Evolutionary conservation across 306 rosid genomes (phyloP).

Genomic region (Quillaja saponaria): DNA sequence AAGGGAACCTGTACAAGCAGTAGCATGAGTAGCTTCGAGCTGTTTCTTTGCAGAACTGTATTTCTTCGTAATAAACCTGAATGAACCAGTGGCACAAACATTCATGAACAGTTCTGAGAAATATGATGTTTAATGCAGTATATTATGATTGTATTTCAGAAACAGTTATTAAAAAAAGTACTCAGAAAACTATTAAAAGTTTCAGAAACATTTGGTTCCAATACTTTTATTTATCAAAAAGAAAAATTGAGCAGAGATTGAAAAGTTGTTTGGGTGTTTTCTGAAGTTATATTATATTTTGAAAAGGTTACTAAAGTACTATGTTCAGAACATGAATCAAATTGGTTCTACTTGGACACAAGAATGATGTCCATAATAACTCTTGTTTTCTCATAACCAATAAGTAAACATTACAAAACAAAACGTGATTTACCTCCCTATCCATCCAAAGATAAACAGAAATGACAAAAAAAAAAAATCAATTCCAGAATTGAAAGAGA

Average conservation of each 20-base stretch:
- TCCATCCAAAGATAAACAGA: neutral
- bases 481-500: constrained; percentile 17
- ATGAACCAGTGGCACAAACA: constrained; percentile 12
- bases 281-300: neutral
- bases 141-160: neutral
- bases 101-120: constrained; percentile 6
- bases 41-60: constrained; percentile 77
- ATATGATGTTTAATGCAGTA: neutral
- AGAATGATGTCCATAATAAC: neutral
- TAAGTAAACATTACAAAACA: neutral
- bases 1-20: constrained; percentile 77
- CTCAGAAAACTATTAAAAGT: neutral
- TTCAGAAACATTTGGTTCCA: neutral
- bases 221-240: neutral
- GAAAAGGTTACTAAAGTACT: neutral
- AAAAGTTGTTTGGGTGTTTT: no score
- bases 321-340: neutral
- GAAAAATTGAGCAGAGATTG: no score
- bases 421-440: no score
- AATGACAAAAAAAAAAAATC: neutral
- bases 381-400: neutral
- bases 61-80: constrained; percentile 87
- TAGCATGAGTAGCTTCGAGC: constrained; percentile 58
- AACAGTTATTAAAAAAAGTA: neutral
- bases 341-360: neutral